Evolutionary conservation across 2,329 filamentous ascomycete species (phyloP).

Genomic region (Pestalotiopsis sp.): DNA sequence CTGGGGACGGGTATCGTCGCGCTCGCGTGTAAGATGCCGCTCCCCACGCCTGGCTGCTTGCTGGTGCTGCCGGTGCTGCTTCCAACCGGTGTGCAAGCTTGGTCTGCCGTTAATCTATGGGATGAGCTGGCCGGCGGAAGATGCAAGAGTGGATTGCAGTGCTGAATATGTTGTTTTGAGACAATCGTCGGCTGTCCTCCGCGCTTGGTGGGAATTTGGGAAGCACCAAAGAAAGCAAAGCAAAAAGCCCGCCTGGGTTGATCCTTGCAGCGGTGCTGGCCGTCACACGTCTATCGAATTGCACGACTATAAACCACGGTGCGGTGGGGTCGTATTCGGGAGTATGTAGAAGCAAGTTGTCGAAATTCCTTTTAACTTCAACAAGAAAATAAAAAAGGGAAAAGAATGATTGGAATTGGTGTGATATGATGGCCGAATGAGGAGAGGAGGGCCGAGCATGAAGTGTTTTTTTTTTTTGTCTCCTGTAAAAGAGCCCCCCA

Average conservation of each 20-base stretch:
- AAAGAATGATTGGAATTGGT: neutral
- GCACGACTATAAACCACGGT: slow-evolving; percentile 3
- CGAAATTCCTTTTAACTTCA: neutral
- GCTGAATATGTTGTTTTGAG: neutral
- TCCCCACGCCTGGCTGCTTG: neutral
- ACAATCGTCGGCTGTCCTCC: slow-evolving; percentile 2
- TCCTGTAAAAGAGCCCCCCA: neutral
- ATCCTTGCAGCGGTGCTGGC: neutral
- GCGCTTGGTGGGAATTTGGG: slow-evolving; percentile 8
- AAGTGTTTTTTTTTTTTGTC: neutral
- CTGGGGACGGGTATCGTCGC: neutral
- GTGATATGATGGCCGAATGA: neutral
- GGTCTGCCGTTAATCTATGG: neutral
- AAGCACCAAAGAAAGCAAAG: neutral
- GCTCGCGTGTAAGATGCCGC: neutral
- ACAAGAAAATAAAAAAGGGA: neutral
- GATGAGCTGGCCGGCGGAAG: neutral
- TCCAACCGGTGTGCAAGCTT: slow-evolving; percentile 1
- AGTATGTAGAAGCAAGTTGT: neutral
- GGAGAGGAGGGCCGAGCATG: neutral
- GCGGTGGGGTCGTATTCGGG: slow-evolving; percentile 2
- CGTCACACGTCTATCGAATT: slow-evolving; percentile 7
- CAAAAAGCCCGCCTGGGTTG: neutral
- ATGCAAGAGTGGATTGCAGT: neutral
- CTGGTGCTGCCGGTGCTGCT: neutral